phyloP scores from a whole-genome alignment of 2,329 filamentous ascomycete genomes.

The Arthrobotrys entomopaga region DNA sequence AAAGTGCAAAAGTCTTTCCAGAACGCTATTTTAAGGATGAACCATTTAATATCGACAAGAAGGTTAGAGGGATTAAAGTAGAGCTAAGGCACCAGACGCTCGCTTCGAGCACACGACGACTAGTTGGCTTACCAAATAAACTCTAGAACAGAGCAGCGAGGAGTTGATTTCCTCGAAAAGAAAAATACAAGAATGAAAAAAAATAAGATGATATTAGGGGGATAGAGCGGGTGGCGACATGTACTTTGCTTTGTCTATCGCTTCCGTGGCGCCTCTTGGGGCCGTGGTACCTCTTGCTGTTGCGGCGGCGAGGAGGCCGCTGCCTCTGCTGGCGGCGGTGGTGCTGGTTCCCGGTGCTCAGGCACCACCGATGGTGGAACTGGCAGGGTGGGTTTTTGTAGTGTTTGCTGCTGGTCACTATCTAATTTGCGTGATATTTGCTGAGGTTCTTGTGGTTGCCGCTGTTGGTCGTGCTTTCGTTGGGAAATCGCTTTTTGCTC shows the following conservation, averaged over 20 bases:
- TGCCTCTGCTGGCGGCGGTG: slow-evolving; percentile 11
- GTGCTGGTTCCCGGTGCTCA: slow-evolving; percentile 23
- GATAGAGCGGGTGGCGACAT: background rate
- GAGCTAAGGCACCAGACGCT: slow-evolving; percentile 11
- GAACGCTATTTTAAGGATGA: slow-evolving; percentile 30
- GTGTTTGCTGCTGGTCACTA: background rate
- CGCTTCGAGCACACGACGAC: slow-evolving; percentile 8
- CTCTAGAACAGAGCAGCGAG: slow-evolving; percentile 33
- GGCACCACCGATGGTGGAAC: slow-evolving; percentile 11
- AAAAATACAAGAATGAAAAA: slow-evolving; percentile 36
- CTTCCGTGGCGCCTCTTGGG: slow-evolving; percentile 43
- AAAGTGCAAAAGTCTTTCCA: slow-evolving; percentile 10
- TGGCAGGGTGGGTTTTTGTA: slow-evolving; percentile 3
- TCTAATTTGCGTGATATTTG: slow-evolving; percentile 22
- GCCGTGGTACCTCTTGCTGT: slow-evolving; percentile 16
- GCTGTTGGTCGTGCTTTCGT: slow-evolving; percentile 17
- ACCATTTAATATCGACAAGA: slow-evolving; percentile 45
- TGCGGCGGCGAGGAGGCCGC: slow-evolving; percentile 7
- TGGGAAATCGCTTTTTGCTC: slow-evolving; percentile 5
- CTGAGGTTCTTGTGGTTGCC: slow-evolving; percentile 5
- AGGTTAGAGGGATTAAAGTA: slow-evolving; percentile 13
- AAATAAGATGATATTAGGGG: background rate
- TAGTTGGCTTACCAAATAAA: slow-evolving; percentile 15
- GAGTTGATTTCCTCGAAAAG: slow-evolving; percentile 20
- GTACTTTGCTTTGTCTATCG: slow-evolving; percentile 20